phyloP scores from a whole-genome alignment of 139 green algal genomes.

The Chlamydomonas sphaeroides region DNA sequence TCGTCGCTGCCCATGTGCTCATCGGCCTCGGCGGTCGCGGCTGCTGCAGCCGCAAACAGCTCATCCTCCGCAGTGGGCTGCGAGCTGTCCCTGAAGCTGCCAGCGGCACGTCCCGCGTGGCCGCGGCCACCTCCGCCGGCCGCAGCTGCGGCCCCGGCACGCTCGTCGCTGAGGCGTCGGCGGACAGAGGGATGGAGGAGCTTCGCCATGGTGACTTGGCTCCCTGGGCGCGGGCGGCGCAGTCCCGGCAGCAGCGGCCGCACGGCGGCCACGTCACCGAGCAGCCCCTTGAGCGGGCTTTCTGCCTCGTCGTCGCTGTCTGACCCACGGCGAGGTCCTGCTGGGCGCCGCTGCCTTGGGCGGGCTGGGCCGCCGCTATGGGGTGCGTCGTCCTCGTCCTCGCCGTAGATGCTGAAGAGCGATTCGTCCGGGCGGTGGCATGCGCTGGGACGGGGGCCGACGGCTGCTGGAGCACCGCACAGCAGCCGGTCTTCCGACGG shows the following conservation, averaged over 20 bases:
- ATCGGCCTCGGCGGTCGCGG: no score
- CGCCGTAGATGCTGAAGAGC: slow-evolving; percentile 31
- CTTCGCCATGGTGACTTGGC: no score
- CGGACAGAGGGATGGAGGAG: neutral
- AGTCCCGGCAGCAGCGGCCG: neutral
- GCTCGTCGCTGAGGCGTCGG: neutral
- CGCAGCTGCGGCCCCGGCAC: neutral
- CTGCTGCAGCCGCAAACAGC: no score
- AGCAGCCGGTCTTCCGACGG: neutral
- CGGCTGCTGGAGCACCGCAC: no score
- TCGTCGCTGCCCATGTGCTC: no score
- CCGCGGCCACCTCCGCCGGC: no score
- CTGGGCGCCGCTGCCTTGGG: neutral
- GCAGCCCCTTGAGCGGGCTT: slow-evolving; percentile 8
- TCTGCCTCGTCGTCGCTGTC: slow-evolving; percentile 3
- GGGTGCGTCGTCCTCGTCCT: neutral
- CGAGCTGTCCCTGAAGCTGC: no score
- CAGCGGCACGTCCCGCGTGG: neutral
- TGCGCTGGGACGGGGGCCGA: neutral
- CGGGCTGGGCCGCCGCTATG: neutral
- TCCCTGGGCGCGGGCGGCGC: neutral
- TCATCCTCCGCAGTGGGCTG: neutral
- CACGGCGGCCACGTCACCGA: neutral
- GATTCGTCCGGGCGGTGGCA: neutral
- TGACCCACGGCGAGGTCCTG: neutral